Evolutionary conservation across 345 rosid genomes (phyloP), one percentile per base, ranked within the genome.

Genomic region (Gynandropsis gynandra): DNA sequence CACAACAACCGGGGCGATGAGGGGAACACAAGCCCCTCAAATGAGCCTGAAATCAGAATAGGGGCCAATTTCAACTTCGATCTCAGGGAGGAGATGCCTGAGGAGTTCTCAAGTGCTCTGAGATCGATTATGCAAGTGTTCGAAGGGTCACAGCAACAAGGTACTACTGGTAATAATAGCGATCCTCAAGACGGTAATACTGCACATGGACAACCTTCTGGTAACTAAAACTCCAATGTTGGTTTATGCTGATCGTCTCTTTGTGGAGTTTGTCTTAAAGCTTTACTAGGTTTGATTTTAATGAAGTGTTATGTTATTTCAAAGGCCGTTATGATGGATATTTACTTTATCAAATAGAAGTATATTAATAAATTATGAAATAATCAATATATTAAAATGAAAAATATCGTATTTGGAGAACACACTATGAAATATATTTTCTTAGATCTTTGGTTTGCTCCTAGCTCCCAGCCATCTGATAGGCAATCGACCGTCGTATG

Each of bases 71-170:
- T 56, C 46, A 62, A 61, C 56, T 39, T 68, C 16, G 67, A 56
- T 56, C 34, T 61, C 4, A 42, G 42, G 0, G 56, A 62, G 17
- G 50, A 55, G 61, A 56, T 62, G 52, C 68, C 72, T 0, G 72
- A 50, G 39, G 87, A 83, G 29, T 21, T 87, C 16, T 64, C 74
- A 0, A 85, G 79, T 16, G 85, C 87, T 11, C 63, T 83, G 61
- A 70, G 78, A 59, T 79, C 88, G 12, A 39, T 80, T 70, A 83
- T 87, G 89, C 77, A 67, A 17, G 76, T 81, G 87, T 76, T 87
- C 15, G 85, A 85, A 17, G 63, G 81, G 16, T 52, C 85, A 17
- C 57, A 72, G 8, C 72, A 46, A 4, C 73, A 66, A 66, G 59
- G 47, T 15, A 24, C 29, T 24, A 24, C 54, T 53, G 66, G 62